phyloP scores from a whole-genome alignment of 1,139 yeast genomes.

The Kodamaea alishanica region DNA sequence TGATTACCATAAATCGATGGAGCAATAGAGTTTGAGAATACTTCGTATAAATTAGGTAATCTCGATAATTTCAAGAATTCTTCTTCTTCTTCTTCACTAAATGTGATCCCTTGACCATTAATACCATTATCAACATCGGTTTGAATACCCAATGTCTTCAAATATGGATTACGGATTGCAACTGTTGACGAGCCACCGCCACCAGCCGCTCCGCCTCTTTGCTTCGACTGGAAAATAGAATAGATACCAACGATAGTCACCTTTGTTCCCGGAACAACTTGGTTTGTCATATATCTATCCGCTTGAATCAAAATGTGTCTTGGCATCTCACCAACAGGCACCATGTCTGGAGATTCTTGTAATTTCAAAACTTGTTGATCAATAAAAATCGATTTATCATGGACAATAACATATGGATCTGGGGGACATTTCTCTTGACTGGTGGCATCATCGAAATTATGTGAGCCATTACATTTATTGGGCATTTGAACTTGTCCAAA shows the following conservation, averaged over 20 bases:
- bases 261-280: slow-evolving; percentile 91
- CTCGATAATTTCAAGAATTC: slow-evolving; percentile 79
- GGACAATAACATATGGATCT: slow-evolving; percentile 91
- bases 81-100: slow-evolving; percentile 91
- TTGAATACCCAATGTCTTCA: slow-evolving; percentile 82
- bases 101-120: slow-evolving; percentile 58
- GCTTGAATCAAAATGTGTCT: slow-evolving; percentile 85
- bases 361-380: slow-evolving; percentile 93
- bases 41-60: slow-evolving; percentile 77
- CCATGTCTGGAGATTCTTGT: slow-evolving; percentile 96
- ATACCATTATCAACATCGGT: slow-evolving; percentile 75
- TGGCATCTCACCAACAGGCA: slow-evolving; percentile 99
- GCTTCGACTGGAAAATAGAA: slow-evolving; percentile 75
- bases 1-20: slow-evolving; percentile 93
- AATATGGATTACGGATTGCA: slow-evolving; percentile 90
- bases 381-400: slow-evolving; percentile 85
- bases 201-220: slow-evolving; percentile 45
- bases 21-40: slow-evolving; percentile 86
- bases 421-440: slow-evolving; percentile 72
- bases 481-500: slow-evolving; percentile 83
- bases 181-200: slow-evolving; percentile 49
- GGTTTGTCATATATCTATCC: slow-evolving; percentile 86
- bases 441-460: slow-evolving; percentile 40
- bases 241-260: slow-evolving; percentile 91
- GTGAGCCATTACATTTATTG: slow-evolving; percentile 65